A percentile compares a stretch with the other conserved stretches of the same genome.
These are phyloP conservation scores for Rhizopogon sp. DNA, from an alignment of 768 basidiomycete genomes.

Conservation along the genomic window DNA sequence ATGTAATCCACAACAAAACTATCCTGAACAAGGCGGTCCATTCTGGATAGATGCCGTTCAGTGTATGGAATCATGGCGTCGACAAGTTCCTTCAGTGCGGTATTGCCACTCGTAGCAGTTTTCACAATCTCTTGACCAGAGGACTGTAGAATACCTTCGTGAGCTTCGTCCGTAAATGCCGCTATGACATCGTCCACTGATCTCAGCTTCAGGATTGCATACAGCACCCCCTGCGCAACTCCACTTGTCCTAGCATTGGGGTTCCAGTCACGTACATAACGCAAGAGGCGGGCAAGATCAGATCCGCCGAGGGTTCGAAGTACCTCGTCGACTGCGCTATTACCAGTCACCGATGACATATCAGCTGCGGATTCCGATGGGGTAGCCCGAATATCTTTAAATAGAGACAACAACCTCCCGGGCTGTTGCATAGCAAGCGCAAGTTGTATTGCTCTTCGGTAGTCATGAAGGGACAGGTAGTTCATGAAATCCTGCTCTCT, in stretches of 20 bases:
- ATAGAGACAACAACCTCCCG: slow-evolving; percentile 75
- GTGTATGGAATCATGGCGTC: slow-evolving; percentile 92
- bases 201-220: slow-evolving; percentile 75
- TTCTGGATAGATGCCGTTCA: slow-evolving; percentile 81
- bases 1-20: slow-evolving; percentile 94
- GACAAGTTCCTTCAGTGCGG: slow-evolving; percentile 65
- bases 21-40: slow-evolving; percentile 88
- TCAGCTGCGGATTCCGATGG: slow-evolving; percentile 12
- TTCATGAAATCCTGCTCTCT: slow-evolving; percentile 97
- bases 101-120: slow-evolving; percentile 10
- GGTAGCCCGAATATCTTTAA: slow-evolving; percentile 52
- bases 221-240: slow-evolving; percentile 80
- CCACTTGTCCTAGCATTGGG: slow-evolving; percentile 83
- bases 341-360: slow-evolving; percentile 56
- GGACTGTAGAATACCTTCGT: slow-evolving; percentile 7
- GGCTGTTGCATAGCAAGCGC: slow-evolving; percentile 94
- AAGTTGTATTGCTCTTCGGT: slow-evolving; percentile 84
- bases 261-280: slow-evolving; percentile 90
- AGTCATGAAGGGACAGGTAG: slow-evolving; percentile 83
- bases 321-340: slow-evolving; percentile 73
- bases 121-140: slow-evolving; percentile 28
- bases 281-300: slow-evolving; percentile 78
- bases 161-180: slow-evolving; percentile 43
- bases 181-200: slow-evolving; percentile 67
- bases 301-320: slow-evolving; percentile 62